phyloP scores from a whole-genome alignment of 352 stramenopile species.

The Pythium biforme region DNA sequence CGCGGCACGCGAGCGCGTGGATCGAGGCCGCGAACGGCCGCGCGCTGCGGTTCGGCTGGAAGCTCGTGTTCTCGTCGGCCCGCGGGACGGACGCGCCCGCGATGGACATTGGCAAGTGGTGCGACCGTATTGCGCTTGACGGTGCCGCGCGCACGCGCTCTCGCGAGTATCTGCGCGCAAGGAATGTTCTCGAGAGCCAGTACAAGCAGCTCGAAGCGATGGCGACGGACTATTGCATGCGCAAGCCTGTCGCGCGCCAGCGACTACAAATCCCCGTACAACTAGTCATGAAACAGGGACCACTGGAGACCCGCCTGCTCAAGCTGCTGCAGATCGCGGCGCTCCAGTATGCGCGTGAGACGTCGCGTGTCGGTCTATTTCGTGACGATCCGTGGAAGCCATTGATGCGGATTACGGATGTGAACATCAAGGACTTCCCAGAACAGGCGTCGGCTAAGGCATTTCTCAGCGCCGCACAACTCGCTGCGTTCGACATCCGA shows the following conservation, averaged over 20 bases:
- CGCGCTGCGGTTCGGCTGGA: slow-evolving; percentile 11
- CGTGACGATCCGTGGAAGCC: background rate
- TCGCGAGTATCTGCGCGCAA: slow-evolving; percentile 10
- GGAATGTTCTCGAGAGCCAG: slow-evolving; percentile 2
- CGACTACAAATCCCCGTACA: slow-evolving; percentile 2
- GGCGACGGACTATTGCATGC: background rate
- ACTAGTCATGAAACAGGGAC: background rate
- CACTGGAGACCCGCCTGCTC: slow-evolving; percentile 5
- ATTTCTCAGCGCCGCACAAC: slow-evolving; percentile 4
- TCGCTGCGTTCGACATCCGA: background rate
- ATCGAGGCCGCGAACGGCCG: slow-evolving; percentile 12
- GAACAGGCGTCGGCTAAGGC: background rate
- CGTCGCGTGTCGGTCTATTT: background rate
- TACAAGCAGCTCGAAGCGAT: background rate
- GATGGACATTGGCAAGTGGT: slow-evolving; percentile 12
- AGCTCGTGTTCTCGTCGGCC: background rate
- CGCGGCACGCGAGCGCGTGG: slow-evolving; percentile 4
- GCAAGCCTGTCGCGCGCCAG: background rate
- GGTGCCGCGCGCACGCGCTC: background rate
- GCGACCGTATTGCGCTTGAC: slow-evolving; percentile 8
- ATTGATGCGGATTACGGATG: slow-evolving; percentile 6
- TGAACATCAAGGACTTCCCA: background rate
- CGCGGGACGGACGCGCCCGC: background rate
- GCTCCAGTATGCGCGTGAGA: slow-evolving; percentile 6
- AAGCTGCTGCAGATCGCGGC: background rate